Evolutionary conservation across 139 green algal species (phyloP), one percentile per base, ranked within the genome.

Genomic region (Asterochloris erici): DNA sequence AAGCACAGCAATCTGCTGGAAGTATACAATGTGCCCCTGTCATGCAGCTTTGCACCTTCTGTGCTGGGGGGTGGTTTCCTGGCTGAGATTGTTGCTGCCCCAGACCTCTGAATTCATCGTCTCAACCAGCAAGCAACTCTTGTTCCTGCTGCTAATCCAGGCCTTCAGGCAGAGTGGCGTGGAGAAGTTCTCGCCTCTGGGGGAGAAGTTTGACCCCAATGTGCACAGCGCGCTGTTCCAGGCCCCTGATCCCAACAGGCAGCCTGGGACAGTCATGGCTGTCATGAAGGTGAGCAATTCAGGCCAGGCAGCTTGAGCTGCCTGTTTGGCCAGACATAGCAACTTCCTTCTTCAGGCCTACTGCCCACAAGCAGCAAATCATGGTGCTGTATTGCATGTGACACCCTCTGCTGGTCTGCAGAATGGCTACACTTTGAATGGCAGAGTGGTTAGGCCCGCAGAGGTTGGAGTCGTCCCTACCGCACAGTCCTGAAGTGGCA

Each of bases 151-250:
- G 19, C 14, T 26, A 11, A 14, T n/a, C 9, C 80, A 84, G 80
- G 47, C 70, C 47, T 79, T 84, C 16, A 79, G 79, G 70, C 69
- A 84, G 28, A 78, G 79, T 63, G 80, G 80, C 10, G 54, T 84
- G 60, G 70, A 79, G 54, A 68, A 77, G 17, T 79, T 79, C n/a
- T 23, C 61, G 24, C 62, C 95, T 0, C 10, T 93, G n/a, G 90
- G 88, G 11, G 87, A 98, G 54, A 60, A 82, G 13, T 99, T 99
- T 87, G 94, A 99, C 88, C 96, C 96, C n/a, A 97, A 99, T 88
- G 64, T 92, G 15, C 96, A 98, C 88, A 94, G 90, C 54, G 96
- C 96, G 10, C 88, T 98, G 68, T 98, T 98, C 75, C 89, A 98
- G 73, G 81, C 98, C 64, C 91, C 93, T 0, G 92, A 97, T 77